Base-by-base conservation (phyloP, 495 filamentous ascomycete genomes). In the Daldinia bambusicola region DNA sequence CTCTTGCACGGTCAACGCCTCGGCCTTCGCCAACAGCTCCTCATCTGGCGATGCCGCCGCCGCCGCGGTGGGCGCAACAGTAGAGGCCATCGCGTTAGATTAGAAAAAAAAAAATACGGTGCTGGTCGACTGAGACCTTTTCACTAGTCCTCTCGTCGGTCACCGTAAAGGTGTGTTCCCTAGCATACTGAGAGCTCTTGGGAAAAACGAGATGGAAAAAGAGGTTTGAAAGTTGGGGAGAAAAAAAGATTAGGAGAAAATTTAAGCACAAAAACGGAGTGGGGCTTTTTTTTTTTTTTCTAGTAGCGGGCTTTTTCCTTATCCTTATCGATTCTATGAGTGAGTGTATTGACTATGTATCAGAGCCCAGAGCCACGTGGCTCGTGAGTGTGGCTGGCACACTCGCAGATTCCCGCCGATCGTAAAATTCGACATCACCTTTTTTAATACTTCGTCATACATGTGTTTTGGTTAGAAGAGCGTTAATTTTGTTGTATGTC, bases 1-100 rank as follows among this genome's bases (percentile, higher is more conserved):
- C 62, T 74, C 76, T 65, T 74, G 74, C 41, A 74, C 59, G 32
- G 66, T 75, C 55, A 76, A 71, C 37, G 71, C 71, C 34, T 74
- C 63, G 26, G 65, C 53, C 57, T 75, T 67, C 12, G 63, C 61
- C 20, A 67, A 43, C 63, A 76, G 61, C 38, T 77, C 74, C 38
- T 77, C 74, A 16, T 65, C 64, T 18, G 63, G 60, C n/a, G 68
- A 74, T 12, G 64, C 62, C 12, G 60, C 31, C 14, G 64, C 62
- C 12, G 60, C 31, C 14, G 40, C 52, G 36, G 59, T 22, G 32
- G 40, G 32, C 7, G 64, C n/a, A 31, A 50, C 43, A 55, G 52
- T 30, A 36, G 70, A 59, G 32, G 66, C 62, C 71, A 69, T 74
- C 62, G 41, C 30, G 52, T 43, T 41, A 40, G 7, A 63, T 36